These are phyloP conservation scores for Pichiaceae sp. DNA, from an alignment of 1,139 yeast genomes.

Conservation along the genomic window DNA sequence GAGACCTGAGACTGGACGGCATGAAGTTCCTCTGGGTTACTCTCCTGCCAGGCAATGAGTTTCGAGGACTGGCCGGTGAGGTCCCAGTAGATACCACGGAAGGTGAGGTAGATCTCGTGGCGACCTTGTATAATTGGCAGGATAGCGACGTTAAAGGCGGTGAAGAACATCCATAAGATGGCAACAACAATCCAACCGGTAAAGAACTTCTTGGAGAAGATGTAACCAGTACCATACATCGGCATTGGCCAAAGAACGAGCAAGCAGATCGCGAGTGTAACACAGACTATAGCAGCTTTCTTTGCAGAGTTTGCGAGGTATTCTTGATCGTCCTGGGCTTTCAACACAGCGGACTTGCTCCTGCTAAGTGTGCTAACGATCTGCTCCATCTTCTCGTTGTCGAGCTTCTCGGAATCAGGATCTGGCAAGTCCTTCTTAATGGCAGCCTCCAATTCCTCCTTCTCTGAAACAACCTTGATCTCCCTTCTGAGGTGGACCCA, in stretches of 20 bases:
- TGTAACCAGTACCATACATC: constrained; percentile 68
- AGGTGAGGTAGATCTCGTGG: constrained; percentile 48
- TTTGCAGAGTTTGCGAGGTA: constrained; percentile 43
- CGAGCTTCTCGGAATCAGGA: constrained; percentile 20
- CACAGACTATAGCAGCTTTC: constrained; percentile 30
- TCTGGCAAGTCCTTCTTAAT: constrained; percentile 26
- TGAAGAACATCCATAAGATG: constrained; percentile 51
- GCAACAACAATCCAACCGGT: constrained; percentile 79
- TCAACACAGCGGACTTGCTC: constrained; percentile 22
- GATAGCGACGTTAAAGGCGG: constrained; percentile 28
- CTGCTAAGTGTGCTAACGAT: constrained; percentile 26
- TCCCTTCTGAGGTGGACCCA: constrained; percentile 45
- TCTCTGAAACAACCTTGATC: constrained; percentile 54
- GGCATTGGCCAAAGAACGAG: constrained; percentile 83
- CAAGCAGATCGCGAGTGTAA: constrained; percentile 48
- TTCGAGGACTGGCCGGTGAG: constrained; percentile 64
- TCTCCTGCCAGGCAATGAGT: constrained; percentile 62
- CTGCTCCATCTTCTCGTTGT: constrained; percentile 14
- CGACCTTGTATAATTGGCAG: constrained; percentile 32
- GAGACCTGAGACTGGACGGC: constrained; percentile 53
- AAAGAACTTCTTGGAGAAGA: constrained; percentile 64
- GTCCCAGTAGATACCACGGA: constrained; percentile 82
- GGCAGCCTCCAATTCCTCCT: constrained; percentile 42
- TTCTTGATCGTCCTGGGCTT: constrained; percentile 36
- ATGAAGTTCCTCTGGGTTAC: constrained; percentile 62